Percentiles rank a stretch among this genome's conserved stretches.
These are phyloP conservation scores for Cymbopogon flexuosus DNA, from an alignment of 202 grass and related monocot species.

Conservation along the genomic window DNA sequence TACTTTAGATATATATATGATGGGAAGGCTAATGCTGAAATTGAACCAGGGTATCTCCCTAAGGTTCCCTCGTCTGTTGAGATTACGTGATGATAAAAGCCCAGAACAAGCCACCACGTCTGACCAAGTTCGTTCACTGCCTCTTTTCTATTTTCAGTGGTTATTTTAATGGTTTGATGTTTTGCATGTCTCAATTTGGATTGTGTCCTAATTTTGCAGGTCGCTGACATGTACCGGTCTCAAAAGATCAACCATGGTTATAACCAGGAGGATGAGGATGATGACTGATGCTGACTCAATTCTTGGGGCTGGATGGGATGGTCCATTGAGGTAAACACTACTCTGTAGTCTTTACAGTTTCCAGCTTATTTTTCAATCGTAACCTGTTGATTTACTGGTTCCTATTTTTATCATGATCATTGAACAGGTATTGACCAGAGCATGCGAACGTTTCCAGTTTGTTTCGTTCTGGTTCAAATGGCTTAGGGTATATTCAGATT, in stretches of 20 bases:
- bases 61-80: slow-evolving; percentile 83
- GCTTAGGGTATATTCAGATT: slow-evolving; percentile 7
- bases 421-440: too few species aligned
- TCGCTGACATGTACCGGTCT: slow-evolving; percentile 86
- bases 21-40: slow-evolving; percentile 16
- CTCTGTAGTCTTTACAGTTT: background rate
- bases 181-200: background rate
- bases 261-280: slow-evolving; percentile 75
- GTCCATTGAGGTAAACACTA: slow-evolving; percentile 14
- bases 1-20: slow-evolving; percentile 1
- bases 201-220: slow-evolving; percentile 45
- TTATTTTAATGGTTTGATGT: background rate
- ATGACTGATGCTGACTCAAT: slow-evolving; percentile 52
- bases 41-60: slow-evolving; percentile 77
- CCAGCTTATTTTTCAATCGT: background rate
- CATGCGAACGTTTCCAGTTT: background rate
- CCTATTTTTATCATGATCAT: too few species aligned
- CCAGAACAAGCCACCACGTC: slow-evolving; percentile 89
- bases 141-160: background rate
- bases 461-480: background rate
- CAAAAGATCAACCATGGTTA: slow-evolving; percentile 85
- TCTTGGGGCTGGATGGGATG: background rate
- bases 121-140: slow-evolving; percentile 59
- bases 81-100: slow-evolving; percentile 79
- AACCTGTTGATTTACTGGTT: background rate